Conservation (phyloP, 805 yeast genomes). For the Grigorovia jiainica region DNA sequence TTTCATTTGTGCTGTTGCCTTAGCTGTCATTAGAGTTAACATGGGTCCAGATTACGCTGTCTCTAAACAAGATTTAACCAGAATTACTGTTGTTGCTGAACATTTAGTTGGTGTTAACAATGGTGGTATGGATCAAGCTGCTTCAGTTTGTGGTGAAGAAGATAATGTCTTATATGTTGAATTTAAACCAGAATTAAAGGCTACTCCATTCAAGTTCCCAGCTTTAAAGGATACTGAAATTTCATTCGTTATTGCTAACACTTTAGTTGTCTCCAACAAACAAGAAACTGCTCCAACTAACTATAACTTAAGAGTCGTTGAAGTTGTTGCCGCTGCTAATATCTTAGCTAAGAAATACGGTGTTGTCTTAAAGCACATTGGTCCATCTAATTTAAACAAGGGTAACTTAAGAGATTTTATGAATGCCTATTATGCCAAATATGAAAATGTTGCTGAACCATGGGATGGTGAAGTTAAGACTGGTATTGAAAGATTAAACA, state of each 20-base stretch:
- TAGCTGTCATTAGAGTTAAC: slow-evolving; percentile 46
- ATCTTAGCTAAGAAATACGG: slow-evolving; percentile 42
- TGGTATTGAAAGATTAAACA: slow-evolving; percentile 33
- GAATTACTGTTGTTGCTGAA: slow-evolving; percentile 55
- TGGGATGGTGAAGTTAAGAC: slow-evolving; percentile 42
- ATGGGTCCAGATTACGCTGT: slow-evolving; percentile 31
- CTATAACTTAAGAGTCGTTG: slow-evolving; percentile 65
- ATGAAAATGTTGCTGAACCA: slow-evolving; percentile 18
- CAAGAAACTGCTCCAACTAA: slow-evolving; percentile 61
- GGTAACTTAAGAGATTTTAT: slow-evolving; percentile 60
- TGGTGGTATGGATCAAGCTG: slow-evolving; percentile 78
- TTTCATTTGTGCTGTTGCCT: slow-evolving; percentile 53
- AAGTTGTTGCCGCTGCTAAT: slow-evolving; percentile 59
- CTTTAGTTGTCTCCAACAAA: slow-evolving; percentile 53
- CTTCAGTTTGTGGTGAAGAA: slow-evolving; percentile 53
- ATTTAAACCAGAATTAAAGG: slow-evolving; percentile 50
- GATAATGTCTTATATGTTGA: slow-evolving; percentile 50
- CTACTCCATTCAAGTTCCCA: slow-evolving; percentile 47
- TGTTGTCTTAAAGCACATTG: slow-evolving; percentile 37
- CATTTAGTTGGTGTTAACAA: slow-evolving; percentile 66
- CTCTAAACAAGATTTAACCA: slow-evolving; percentile 43
- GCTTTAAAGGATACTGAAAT: slow-evolving; percentile 32
- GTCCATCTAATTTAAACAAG: slow-evolving; percentile 27
- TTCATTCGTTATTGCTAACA: slow-evolving; percentile 53
- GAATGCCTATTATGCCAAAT: slow-evolving; percentile 36